phyloP scores from a whole-genome alignment of 352 stramenopile species.

The Blastocystis sp. region DNA sequence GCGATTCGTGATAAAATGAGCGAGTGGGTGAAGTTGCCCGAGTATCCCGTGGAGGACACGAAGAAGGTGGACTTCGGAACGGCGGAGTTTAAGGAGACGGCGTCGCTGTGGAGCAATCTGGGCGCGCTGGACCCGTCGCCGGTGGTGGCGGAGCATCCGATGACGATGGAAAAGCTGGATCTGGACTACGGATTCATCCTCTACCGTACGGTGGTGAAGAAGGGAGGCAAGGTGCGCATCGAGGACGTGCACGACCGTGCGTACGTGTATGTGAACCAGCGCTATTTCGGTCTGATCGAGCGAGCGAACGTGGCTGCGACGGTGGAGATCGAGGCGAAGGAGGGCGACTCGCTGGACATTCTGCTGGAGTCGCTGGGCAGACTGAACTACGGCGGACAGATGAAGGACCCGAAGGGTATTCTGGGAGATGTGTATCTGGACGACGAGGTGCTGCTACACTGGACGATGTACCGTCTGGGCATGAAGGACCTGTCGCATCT shows the following conservation, averaged over 20 bases:
- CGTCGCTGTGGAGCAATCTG: not conserved
- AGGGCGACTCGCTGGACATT: conserved; percentile 46
- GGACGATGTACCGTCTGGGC: not conserved
- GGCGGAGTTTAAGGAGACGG: not conserved
- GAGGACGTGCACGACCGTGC: conserved; percentile 47
- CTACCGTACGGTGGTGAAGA: conserved; percentile 25
- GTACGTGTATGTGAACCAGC: conserved; percentile 52
- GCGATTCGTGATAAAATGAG: conserved; percentile 38
- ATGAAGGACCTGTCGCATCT: conserved; percentile 46
- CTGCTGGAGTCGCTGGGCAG: conserved; percentile 59
- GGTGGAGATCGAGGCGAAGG: not conserved
- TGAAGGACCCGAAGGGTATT: conserved; percentile 52
- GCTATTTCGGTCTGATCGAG: conserved; percentile 1
- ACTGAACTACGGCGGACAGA: conserved; percentile 58
- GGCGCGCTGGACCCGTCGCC: not conserved
- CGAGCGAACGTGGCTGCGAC: not conserved
- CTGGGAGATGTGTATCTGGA: conserved; percentile 38
- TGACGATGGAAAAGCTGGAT: conserved; percentile 54
- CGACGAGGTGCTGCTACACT: conserved; percentile 20
- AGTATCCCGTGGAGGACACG: conserved; percentile 4
- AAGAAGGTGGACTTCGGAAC: not conserved
- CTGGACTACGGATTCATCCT: conserved; percentile 58
- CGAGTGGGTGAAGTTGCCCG: not conserved
- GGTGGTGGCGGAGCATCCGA: not conserved
- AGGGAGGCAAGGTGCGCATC: conserved; percentile 20